Percentiles rank a stretch among this genome's conserved stretches.
Evolutionary conservation across 441 rosid genomes (phyloP).

Genomic region (Jatropha podagrica): DNA sequence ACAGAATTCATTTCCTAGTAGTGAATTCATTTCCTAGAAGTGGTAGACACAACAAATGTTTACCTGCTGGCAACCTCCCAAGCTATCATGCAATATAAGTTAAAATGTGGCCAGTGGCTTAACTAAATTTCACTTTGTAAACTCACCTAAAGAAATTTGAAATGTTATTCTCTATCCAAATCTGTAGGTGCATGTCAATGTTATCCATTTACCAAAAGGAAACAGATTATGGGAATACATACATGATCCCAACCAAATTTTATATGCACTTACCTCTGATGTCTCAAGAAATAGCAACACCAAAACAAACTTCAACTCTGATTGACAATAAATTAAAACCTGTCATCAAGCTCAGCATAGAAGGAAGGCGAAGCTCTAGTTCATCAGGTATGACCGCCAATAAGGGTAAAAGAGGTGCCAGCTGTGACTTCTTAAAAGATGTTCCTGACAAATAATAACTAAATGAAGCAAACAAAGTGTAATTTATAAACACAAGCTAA

Average conservation of each 20-base stretch:
- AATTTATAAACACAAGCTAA: neutral
- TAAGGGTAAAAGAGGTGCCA: conserved; percentile 53
- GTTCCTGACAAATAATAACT: conserved; percentile 50
- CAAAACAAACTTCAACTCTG: conserved; percentile 6
- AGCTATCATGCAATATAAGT: too few relatives aligned
- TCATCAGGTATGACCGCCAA: conserved; percentile 54
- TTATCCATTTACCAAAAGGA: neutral
- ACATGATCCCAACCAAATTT: neutral
- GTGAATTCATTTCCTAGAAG: neutral
- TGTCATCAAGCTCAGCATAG: conserved; percentile 50
- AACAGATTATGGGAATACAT: neutral
- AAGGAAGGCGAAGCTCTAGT: conserved; percentile 42
- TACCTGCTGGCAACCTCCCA: too few relatives aligned
- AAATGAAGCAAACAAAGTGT: neutral
- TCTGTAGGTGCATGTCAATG: too few relatives aligned
- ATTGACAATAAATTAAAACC: conserved; percentile 41
- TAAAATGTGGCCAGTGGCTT: too few relatives aligned
- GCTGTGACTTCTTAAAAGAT: conserved; percentile 58
- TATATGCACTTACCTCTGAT: neutral
- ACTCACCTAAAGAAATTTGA: neutral
- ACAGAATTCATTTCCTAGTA: neutral
- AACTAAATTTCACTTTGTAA: too few relatives aligned
- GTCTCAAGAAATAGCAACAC: conserved; percentile 18
- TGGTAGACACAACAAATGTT: neutral
- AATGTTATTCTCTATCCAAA: neutral